These are phyloP conservation scores for Eragrostis curvula DNA, from an alignment of 176 grass and related monocot species.

Conservation along the genomic window DNA sequence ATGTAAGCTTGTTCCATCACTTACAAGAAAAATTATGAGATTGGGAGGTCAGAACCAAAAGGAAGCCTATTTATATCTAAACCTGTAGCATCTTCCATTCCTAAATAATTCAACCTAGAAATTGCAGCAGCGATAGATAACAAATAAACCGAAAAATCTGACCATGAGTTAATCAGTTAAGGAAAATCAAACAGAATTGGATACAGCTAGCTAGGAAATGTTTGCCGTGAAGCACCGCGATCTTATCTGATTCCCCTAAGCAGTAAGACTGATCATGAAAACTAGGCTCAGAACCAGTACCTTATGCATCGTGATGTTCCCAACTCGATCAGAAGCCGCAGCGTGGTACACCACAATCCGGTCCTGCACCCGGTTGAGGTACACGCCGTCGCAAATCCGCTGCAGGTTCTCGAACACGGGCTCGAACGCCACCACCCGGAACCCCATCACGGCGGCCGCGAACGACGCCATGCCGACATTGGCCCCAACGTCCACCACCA, in stretches of 20 bases:
- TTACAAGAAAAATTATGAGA: background rate
- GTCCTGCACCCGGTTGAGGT: conserved; percentile 70
- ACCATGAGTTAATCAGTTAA: background rate
- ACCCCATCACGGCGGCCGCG: conserved; percentile 85
- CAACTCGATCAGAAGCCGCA: conserved; percentile 69
- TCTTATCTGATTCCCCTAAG: background rate
- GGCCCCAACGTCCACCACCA: conserved; percentile 86
- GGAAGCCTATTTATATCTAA: background rate
- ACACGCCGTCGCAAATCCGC: conserved; percentile 79
- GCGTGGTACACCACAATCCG: conserved; percentile 56
- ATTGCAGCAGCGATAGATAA: background rate
- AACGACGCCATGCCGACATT: conserved; percentile 95
- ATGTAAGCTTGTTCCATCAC: background rate
- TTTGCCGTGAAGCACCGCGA: background rate
- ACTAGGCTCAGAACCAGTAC: background rate
- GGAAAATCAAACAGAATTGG: background rate
- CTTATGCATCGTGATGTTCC: conserved; percentile 80
- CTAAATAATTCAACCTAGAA: conserved; percentile 11
- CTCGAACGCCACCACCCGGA: conserved; percentile 84
- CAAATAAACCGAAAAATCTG: conserved; percentile 1
- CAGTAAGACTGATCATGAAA: background rate
- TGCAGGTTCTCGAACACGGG: conserved; percentile 85
- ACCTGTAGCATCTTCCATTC: background rate
- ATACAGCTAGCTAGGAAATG: background rate
- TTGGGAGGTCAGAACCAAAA: background rate